phyloP scores from a whole-genome alignment of 305 asterid species.

The Andrographis paniculata region DNA sequence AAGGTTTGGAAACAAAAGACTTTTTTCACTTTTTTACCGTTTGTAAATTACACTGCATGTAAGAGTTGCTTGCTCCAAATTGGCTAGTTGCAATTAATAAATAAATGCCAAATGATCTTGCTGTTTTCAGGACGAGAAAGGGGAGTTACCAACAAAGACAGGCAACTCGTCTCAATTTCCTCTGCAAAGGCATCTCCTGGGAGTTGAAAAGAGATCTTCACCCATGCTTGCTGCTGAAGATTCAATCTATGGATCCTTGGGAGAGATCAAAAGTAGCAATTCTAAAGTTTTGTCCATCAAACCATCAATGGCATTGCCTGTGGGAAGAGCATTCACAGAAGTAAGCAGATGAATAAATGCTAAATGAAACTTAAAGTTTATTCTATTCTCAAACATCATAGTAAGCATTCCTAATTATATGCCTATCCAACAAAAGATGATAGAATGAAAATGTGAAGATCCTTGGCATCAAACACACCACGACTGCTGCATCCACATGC shows the following conservation, averaged over 20 bases:
- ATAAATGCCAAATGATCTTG: slow-evolving; percentile 4
- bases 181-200: slow-evolving; percentile 25
- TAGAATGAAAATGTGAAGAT: too few relatives aligned
- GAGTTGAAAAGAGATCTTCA: slow-evolving; percentile 26
- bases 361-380: neutral
- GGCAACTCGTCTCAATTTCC: slow-evolving; percentile 26
- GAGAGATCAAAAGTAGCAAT: slow-evolving; percentile 9
- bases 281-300: slow-evolving; percentile 14
- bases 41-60: neutral
- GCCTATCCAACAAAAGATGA: too few relatives aligned
- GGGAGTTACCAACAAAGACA: slow-evolving; percentile 9
- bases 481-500: neutral
- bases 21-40: neutral
- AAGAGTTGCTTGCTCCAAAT: slow-evolving; percentile 2
- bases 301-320: slow-evolving; percentile 13
- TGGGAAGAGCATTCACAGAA: slow-evolving; percentile 19
- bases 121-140: slow-evolving; percentile 23
- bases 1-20: slow-evolving; percentile 19
- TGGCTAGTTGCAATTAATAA: slow-evolving; percentile 4
- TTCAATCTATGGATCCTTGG: slow-evolving; percentile 12
- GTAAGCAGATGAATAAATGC: slow-evolving; percentile 7
- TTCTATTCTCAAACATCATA: too few relatives aligned
- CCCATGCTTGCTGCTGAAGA: slow-evolving; percentile 18
- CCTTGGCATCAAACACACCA: neutral
- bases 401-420: too few relatives aligned